Percentiles rank a stretch among this genome's conserved stretches.
These are phyloP conservation scores for Quercus phellos DNA, from an alignment of 331 rosid species.

Conservation along the genomic window DNA sequence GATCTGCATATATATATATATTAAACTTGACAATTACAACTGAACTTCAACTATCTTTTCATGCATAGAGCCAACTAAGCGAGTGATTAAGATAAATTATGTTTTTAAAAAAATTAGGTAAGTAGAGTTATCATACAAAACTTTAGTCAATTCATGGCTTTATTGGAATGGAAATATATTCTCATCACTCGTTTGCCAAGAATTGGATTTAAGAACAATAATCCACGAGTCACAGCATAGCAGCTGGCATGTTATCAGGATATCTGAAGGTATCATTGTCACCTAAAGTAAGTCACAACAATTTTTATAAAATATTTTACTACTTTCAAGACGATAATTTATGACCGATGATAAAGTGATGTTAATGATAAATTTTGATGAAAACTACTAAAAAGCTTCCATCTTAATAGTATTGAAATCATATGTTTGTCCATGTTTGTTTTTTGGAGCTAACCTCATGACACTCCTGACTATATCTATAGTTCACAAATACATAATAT, in stretches of 20 bases:
- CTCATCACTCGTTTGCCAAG: not conserved
- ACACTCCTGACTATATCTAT: no score
- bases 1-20: not conserved
- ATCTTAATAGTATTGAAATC: no score
- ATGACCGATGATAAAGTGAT: no score
- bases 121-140: no score
- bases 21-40: not conserved
- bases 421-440: no score
- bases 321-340: no score
- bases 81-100: not conserved
- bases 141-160: no score
- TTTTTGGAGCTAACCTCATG: no score
- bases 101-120: not conserved
- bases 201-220: not conserved
- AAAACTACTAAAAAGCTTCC: no score
- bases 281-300: not conserved
- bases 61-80: not conserved
- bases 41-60: not conserved
- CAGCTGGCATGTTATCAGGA: not conserved
- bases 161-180: not conserved
- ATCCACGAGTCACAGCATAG: not conserved
- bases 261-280: not conserved
- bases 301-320: no score
- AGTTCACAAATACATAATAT: no score
- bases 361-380: no score